Base-by-base conservation (phyloP, 257 asterid genomes). In the Echites panduratus region DNA sequence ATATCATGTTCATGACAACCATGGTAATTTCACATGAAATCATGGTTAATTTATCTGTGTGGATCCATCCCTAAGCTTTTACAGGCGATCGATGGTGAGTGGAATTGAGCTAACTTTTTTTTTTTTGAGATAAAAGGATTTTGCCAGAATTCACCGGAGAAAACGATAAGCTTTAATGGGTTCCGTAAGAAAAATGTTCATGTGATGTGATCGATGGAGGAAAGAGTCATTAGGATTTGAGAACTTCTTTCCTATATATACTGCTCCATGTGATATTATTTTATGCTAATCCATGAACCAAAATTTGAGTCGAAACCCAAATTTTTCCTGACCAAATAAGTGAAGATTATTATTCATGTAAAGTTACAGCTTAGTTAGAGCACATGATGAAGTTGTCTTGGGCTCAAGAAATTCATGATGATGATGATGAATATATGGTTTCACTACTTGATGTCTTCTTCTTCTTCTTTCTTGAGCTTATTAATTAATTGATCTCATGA, bases 281-380 rank as follows among this genome's bases (percentile, higher is more conserved):
- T 77, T 77, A 77, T 77, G 80, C 72, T 19, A 53, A 53, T 29
- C 48, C 68, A 35, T 45, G 22, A 27, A 29, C 54, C 63, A 71
- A 41, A 47, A 57, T 56, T 63, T 52, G 57, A 17, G 24, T 3
- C 45, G 13, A 29, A 58, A 27, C 12, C 26, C 27, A 26, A 50
- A n/a, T 44, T 22, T 59, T 32, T 32, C 48, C 7, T 17, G 9
- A 10, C 16, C 70, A 9, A 38, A 43, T 26, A 14, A 45, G 19
- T 22, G 27, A 22, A 44, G 57, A 5, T 40, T 32, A 32, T 32
- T 32, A 1, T 53, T 41, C 12, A 44, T 0, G 45, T 41, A 7
- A 41, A 41, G 50, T 14, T 52, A n/a, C 65, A 66, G 78, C 47
- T 57, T 24, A n/a, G 26, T 57, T 16, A n/a, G 58, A 52, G 20